Base-by-base conservation (phyloP, 2,329 filamentous ascomycete species). In the Thermomyces lanuginosus region DNA sequence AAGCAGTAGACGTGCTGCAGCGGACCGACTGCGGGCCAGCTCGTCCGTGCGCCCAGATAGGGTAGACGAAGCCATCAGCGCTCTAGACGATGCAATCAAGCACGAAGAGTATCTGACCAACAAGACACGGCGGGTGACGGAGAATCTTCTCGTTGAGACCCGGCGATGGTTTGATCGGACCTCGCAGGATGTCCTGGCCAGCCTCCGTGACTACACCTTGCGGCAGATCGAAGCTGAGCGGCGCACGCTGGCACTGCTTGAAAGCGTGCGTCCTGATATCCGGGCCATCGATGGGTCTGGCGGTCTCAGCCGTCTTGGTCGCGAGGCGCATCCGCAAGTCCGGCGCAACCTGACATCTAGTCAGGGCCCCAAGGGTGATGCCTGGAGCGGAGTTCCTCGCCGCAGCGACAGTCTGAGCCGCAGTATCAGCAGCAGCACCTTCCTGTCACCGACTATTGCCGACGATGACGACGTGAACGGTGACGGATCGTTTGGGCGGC, bases 341-440 rank as follows among this genome's bases (percentile, higher is more conserved):
- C 71, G 89, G 29, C 72, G 86, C 34, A 86, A 72, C 51, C 56
- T 93, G 38, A 79, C 80, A 9, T 79, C 80, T 24, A 89, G 79
- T 43, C 89, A 98, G 55, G 89, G 89, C 0, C 86, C 89, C 26
- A 92, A 92, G 58, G 89, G 89, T n/a, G 89, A 98, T 52, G 77
- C 89, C 9, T 98, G 89, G 89, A 92, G 82, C 43, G 89, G 89
- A 31, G 83, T 93, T 15, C 81, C 84, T 18, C 69, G 89, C 35
- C 69, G 80, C 29, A 72, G 75, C 16, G 81, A 92, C 41, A 75
- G 73, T n/a, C 56, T 82, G 30, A 76, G 69, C 44, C 68, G 83
- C 41, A 84, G 75, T 46, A 65, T 84, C 37, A 82, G 77, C 30
- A 73, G 76, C 24, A 78, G 72, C 46, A 67, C 79, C 36, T 68